phyloP scores from a whole-genome alignment of 208 protist species.

The Leishmania major region DNA sequence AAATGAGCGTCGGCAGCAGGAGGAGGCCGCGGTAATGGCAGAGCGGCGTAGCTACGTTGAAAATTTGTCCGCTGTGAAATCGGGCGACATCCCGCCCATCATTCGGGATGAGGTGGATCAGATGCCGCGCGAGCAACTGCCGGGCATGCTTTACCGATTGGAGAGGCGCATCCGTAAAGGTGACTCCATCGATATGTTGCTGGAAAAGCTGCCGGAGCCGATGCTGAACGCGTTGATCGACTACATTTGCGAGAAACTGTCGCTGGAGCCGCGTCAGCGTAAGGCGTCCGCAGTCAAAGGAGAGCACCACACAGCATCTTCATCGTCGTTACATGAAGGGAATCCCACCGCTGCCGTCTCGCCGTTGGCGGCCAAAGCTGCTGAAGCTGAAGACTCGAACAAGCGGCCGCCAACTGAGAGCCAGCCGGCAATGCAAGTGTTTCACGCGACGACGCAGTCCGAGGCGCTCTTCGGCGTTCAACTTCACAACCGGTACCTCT shows the following conservation, averaged over 20 bases:
- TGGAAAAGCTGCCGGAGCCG: conserved; percentile 77
- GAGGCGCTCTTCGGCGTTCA: conserved; percentile 84
- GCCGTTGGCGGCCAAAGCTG: neutral
- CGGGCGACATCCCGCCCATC: conserved; percentile 73
- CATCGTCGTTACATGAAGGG: neutral
- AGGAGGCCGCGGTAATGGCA: conserved; percentile 67
- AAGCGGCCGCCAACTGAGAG: neutral
- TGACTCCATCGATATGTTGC: conserved; percentile 81
- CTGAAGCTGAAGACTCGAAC: neutral
- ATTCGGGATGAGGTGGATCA: conserved; percentile 73
- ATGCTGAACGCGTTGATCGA: conserved; percentile 64
- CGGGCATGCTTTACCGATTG: conserved; percentile 70
- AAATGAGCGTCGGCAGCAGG: conserved; percentile 37
- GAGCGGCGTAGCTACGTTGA: conserved; percentile 76
- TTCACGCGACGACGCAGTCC: conserved; percentile 79
- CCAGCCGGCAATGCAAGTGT: conserved; percentile 43
- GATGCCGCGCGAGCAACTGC: conserved; percentile 75
- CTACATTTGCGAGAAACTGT: conserved; percentile 80
- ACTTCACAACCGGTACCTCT: conserved; percentile 91
- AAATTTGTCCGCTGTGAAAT: conserved; percentile 74
- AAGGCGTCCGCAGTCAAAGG: neutral
- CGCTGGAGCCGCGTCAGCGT: conserved; percentile 48
- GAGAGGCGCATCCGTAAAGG: conserved; percentile 60
- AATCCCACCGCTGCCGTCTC: neutral
- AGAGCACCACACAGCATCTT: neutral